phyloP scores from a whole-genome alignment of 305 asterid genomes.

The Solanum chacoense region DNA sequence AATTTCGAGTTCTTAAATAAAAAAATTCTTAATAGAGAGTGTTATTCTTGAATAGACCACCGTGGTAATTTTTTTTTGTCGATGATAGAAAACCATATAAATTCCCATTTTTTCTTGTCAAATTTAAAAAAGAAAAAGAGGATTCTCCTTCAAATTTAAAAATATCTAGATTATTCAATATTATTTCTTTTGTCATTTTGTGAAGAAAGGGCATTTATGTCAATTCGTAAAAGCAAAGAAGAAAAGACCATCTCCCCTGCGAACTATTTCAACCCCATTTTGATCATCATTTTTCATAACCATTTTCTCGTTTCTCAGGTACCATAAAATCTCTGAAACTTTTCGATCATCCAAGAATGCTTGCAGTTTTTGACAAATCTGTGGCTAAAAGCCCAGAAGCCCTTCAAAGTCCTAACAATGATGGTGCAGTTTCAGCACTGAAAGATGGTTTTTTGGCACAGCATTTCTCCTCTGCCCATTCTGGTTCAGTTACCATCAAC shows the following conservation, averaged over 20 bases:
- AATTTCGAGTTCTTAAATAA: background rate
- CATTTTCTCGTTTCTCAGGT: background rate
- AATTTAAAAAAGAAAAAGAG: background rate
- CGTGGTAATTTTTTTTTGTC: no score
- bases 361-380: constrained; percentile 84
- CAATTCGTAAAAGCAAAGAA: background rate
- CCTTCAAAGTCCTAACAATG: constrained; percentile 32
- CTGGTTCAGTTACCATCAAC: constrained; percentile 62
- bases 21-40: accelerated
- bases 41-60: background rate
- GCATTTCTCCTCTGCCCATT: constrained; percentile 51
- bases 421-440: constrained; percentile 40
- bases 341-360: constrained; percentile 25
- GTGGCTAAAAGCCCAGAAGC: constrained; percentile 94
- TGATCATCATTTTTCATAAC: background rate
- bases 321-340: background rate
- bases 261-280: background rate
- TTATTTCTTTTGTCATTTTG: background rate
- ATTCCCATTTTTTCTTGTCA: background rate
- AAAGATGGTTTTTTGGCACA: constrained; percentile 75
- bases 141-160: background rate
- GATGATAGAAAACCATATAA: background rate
- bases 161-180: background rate
- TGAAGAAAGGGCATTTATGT: background rate
- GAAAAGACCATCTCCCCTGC: background rate